A percentile compares a stretch with the other conserved stretches of the same genome.
Evolutionary conservation across 345 rosid genomes (phyloP).

Genomic region (Moricandia arvensis): DNA sequence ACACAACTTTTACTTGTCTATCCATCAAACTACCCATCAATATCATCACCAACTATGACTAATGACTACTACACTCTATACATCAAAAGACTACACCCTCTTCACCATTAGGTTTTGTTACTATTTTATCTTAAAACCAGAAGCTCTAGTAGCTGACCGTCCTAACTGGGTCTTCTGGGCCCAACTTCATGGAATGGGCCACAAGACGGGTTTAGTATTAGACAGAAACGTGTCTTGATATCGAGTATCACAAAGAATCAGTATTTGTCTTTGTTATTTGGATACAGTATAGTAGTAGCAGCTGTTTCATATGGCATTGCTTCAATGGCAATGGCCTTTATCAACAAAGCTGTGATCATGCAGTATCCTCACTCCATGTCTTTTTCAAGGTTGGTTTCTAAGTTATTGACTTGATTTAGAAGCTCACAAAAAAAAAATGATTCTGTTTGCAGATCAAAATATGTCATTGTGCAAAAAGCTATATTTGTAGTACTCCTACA

Average conservation of each 20-base stretch:
- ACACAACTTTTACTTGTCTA: neutral
- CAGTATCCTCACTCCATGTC: constrained; percentile 81
- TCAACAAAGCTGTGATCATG: constrained; percentile 90
- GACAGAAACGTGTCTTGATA: too few relatives aligned
- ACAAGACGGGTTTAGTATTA: neutral
- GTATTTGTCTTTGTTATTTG: too few relatives aligned
- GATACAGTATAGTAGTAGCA: too few relatives aligned
- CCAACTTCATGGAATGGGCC: neutral
- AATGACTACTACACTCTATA: neutral
- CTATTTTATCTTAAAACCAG: neutral
- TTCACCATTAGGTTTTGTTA: neutral
- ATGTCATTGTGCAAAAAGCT: neutral
- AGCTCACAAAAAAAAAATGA: constrained; percentile 62
- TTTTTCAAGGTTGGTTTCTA: too few relatives aligned
- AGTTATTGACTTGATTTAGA: constrained; percentile 52
- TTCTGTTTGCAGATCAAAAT: neutral
- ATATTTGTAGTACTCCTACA: neutral
- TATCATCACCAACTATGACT: constrained; percentile 1
- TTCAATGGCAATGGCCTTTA: constrained; percentile 98
- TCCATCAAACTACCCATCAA: neutral
- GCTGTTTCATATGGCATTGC: constrained; percentile 89
- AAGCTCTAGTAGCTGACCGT: neutral
- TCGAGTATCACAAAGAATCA: too few relatives aligned
- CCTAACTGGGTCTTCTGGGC: neutral
- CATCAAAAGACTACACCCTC: neutral